Evolutionary conservation across 2,329 filamentous ascomycete genomes (phyloP).

Genomic region (Aspergillus fischeri): DNA sequence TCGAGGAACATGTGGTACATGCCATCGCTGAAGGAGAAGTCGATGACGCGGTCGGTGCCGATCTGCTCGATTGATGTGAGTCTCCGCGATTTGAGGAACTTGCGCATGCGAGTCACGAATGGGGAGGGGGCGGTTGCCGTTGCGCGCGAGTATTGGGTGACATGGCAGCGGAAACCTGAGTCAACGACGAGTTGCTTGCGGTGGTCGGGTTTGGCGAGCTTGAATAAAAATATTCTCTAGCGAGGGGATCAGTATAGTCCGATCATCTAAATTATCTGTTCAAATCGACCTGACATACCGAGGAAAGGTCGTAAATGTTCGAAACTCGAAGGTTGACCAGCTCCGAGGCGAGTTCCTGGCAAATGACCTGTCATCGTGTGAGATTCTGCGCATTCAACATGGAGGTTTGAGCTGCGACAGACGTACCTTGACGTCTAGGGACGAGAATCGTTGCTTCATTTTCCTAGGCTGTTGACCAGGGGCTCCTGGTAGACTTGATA

Average conservation of each 20-base stretch:
- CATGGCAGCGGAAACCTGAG: constrained; percentile 90
- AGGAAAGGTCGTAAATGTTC: constrained; percentile 95
- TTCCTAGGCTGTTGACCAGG: constrained; percentile 16
- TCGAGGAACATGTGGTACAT: constrained; percentile 83
- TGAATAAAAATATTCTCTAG: constrained; percentile 85
- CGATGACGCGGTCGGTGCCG: constrained; percentile 88
- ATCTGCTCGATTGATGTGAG: constrained; percentile 79
- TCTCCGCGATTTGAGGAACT: constrained; percentile 79
- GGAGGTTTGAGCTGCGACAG: background rate
- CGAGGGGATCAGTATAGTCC: background rate
- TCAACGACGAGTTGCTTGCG: constrained; percentile 91
- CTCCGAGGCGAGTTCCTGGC: constrained; percentile 78
- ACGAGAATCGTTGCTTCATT: constrained; percentile 59
- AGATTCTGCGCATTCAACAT: background rate
- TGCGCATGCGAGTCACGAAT: constrained; percentile 82
- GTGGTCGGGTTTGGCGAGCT: constrained; percentile 84
- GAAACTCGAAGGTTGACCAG: constrained; percentile 76
- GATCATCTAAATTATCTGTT: background rate
- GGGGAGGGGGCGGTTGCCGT: constrained; percentile 78
- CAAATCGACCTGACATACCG: constrained; percentile 42
- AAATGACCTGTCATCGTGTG: constrained; percentile 67
- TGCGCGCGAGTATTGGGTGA: constrained; percentile 84
- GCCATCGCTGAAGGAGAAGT: constrained; percentile 90
- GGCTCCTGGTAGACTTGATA: background rate
- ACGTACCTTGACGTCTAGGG: constrained; percentile 53